Percentiles rank a stretch among this genome's conserved stretches.
Conservation (phyloP, 257 asterid genomes). For the Gynochthodes officinalis region DNA sequence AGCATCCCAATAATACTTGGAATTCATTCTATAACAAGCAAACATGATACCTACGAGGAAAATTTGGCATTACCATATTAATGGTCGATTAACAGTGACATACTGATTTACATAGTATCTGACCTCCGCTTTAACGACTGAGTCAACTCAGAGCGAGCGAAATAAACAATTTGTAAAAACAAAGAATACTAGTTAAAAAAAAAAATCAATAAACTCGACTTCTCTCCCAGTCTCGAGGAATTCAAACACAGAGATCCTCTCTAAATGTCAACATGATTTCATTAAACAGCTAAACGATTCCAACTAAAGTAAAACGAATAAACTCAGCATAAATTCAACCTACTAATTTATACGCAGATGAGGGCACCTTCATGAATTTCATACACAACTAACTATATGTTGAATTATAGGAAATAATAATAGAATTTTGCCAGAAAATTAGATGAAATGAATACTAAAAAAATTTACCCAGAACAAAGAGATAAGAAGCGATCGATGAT, state of each 20-base stretch:
- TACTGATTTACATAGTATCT: not conserved
- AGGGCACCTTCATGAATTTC: not conserved
- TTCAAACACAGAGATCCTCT: no score
- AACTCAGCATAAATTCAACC: not conserved
- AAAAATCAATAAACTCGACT: no score
- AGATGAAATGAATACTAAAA: slow-evolving; percentile 2
- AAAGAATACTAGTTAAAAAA: not conserved
- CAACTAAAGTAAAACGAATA: not conserved
- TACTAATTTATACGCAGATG: not conserved
- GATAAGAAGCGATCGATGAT: slow-evolving; percentile 57
- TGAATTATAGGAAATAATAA: no score
- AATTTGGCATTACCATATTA: not conserved
- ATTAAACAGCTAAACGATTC: not conserved
- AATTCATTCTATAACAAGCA: not conserved
- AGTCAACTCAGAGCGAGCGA: slow-evolving; percentile 1
- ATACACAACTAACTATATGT: not conserved
- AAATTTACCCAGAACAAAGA: slow-evolving; percentile 46
- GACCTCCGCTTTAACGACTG: not conserved
- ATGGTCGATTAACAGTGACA: not conserved
- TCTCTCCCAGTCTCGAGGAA: no score
- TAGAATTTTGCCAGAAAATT: no score
- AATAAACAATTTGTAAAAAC: not conserved
- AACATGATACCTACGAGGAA: not conserved
- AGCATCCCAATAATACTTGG: not conserved
- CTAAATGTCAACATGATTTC: no score